Evolutionary conservation across 192 early-diverging fungal species (phyloP).

Genomic region (Jimgerdemannia flammicorona): DNA sequence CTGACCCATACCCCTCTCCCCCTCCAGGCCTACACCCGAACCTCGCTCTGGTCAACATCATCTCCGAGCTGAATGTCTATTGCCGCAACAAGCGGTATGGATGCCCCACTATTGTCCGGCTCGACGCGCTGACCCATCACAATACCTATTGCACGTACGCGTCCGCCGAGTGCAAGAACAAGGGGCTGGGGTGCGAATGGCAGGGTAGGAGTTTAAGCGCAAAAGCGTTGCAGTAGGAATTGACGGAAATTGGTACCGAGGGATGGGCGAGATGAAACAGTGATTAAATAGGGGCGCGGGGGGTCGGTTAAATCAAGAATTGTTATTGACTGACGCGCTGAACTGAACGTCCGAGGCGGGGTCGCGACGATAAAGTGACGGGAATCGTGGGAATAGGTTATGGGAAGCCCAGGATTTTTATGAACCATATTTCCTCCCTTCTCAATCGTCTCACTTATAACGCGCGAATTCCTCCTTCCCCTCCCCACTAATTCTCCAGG

Average conservation of each 20-base stretch:
- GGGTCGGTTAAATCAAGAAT: too few species aligned
- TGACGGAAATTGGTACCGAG: not conserved
- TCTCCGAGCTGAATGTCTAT: conserved; percentile 49
- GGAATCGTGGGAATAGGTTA: too few species aligned
- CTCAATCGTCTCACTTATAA: not conserved
- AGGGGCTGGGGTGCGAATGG: conserved; percentile 45
- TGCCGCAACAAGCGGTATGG: conserved; percentile 50
- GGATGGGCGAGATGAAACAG: not conserved
- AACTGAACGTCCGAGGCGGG: too few species aligned
- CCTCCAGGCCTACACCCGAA: conserved; percentile 43
- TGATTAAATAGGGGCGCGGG: too few species aligned
- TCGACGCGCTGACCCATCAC: conserved; percentile 47
- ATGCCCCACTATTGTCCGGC: conserved; percentile 39
- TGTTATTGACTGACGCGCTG: too few species aligned
- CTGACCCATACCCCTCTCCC: not conserved
- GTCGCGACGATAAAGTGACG: too few species aligned
- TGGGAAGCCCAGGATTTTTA: too few species aligned
- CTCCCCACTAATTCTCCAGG: conserved; percentile 15
- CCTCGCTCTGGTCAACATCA: conserved; percentile 45
- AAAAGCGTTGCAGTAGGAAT: not conserved
- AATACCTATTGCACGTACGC: conserved; percentile 41
- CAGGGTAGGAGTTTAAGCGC: conserved; percentile 20
- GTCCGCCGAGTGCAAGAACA: conserved; percentile 40
- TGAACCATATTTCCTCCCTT: too few species aligned
- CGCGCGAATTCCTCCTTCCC: not conserved